Evolutionary conservation across 73 alveolate genomes (phyloP), one percentile per base, ranked within the genome.

Genomic region (Loxodes magnus): DNA sequence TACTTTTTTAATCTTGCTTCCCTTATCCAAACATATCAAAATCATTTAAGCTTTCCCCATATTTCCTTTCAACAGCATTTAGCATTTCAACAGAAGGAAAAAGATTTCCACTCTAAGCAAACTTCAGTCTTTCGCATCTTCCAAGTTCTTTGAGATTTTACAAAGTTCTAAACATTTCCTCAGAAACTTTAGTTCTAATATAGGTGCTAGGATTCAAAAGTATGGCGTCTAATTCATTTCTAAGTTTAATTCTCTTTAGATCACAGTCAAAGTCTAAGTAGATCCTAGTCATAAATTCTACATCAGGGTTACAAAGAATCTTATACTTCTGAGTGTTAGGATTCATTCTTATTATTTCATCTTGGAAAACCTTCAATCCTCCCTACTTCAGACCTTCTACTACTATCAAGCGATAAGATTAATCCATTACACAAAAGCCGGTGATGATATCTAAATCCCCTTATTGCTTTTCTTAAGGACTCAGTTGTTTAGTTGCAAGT

Each of bases 301-400:
- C 83, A n/a, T 70, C 91, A 22, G 76, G 74, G 52, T 77, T 77
- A 51, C 63, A 68, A 15, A 77, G 75, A 2, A 62, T 35, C 21
- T 61, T 77, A 28, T 29, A 28, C 35, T 51, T 63, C 30, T 51
- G 55, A 15, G 35, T 63, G 42, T 77, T 77, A 0, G 91, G 84
- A 23, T 71, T 56, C 10, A 51, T 22, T 24, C 91, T 39, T 16
- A 28, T 14, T 28, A 69, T 62, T 54, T 51, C 74, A 6, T 37
- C 16, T 35, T 60, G 70, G 14, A 77, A 37, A 29, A 35, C 35
- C 17, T 64, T 49, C 73, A 77, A 63, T 0, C 85, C 77, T 28
- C 54, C 59, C 4, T 79, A 84, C 26, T 71, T 75, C 0, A 77
- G 81, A 29, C 91, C 91, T 71, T 77, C 91, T 25, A 77, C 9